Percentiles rank a stretch among this genome's conserved stretches.
These are phyloP conservation scores for Lepidium didymum DNA, from an alignment of 345 rosid species.

Conservation along the genomic window DNA sequence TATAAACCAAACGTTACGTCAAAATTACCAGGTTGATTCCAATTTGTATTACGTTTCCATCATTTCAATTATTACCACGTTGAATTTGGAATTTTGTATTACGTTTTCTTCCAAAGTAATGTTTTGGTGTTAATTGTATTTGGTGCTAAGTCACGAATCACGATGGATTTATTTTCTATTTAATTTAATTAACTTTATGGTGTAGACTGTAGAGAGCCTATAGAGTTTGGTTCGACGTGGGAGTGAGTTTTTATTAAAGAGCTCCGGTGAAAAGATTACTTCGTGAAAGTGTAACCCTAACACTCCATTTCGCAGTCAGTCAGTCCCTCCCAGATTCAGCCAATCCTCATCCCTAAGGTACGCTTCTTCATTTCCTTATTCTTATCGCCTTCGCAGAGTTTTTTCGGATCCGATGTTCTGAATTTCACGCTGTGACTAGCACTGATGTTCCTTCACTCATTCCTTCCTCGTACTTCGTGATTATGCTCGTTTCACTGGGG, in stretches of 20 bases:
- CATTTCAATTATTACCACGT: no score
- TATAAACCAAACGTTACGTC: no score
- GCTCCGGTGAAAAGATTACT: neutral
- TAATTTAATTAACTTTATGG: neutral
- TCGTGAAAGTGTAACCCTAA: conserved; percentile 9
- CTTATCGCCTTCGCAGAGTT: neutral
- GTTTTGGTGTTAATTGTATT: neutral
- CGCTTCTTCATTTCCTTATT: neutral
- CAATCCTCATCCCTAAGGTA: neutral
- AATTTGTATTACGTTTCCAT: neutral
- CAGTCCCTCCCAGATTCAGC: neutral
- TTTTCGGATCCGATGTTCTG: neutral
- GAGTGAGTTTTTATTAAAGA: conserved; percentile 15
- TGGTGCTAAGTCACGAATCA: neutral
- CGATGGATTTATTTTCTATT: no score
- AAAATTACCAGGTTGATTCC: neutral
- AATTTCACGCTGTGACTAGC: neutral
- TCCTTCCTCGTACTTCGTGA: neutral
- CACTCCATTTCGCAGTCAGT: neutral
- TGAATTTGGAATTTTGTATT: neutral
- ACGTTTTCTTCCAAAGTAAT: neutral
- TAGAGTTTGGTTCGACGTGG: neutral
- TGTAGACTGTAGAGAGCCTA: neutral
- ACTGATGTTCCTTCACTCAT: neutral
- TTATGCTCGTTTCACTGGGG: neutral